Base-by-base conservation (phyloP, 768 basidiomycete genomes). In the Termitomyces eurrhizus region DNA sequence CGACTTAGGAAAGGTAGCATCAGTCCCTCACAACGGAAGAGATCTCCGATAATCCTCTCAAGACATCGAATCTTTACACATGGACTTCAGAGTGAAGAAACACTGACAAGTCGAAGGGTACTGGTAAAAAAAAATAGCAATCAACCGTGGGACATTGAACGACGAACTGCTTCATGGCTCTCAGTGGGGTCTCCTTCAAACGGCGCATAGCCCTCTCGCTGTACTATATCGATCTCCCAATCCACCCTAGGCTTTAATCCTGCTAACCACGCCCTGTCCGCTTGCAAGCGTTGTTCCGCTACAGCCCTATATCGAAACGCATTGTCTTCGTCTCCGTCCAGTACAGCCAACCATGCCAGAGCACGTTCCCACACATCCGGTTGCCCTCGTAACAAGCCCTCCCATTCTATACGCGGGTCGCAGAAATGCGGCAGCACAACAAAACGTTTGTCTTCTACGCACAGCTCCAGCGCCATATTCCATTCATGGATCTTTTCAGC, bases 161-260 rank as follows among this genome's bases (percentile, higher is more conserved):
- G 24, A 39, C 36, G 36, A 26, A 56, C 46, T 7, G 58, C 29
- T 60, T 62, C 60, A 61, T 62, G 52, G 42, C 49, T 37, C 54
- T 67, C 53, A 26, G 64, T 63, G 0, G 63, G 65, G 42, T 69
- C 66, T 18, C 60, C 64, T 7, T 68, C 62, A 32, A 56, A 62
- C 7, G 62, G 59, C 6, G 59, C 49, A 29, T 65, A 67, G 46
- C 61, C 59, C 35, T 72, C 68, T 14, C 67, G 62, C 55, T 69
- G 62, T 18, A 71, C 64, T 3, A 72, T 35, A 58, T 72, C 71
- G 44, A 71, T 65, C 57, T 68, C 67, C 71, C 70, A 71, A 54
- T 66, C 63, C 26, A 66, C 55, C 16, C 16, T 50, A 41, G 56
- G 60, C 16, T 57, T 64, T 16, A 24, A 54, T 35, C 41, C 33